Conservation (phyloP, 768 basidiomycete species). For the Amanita molliuscula region DNA sequence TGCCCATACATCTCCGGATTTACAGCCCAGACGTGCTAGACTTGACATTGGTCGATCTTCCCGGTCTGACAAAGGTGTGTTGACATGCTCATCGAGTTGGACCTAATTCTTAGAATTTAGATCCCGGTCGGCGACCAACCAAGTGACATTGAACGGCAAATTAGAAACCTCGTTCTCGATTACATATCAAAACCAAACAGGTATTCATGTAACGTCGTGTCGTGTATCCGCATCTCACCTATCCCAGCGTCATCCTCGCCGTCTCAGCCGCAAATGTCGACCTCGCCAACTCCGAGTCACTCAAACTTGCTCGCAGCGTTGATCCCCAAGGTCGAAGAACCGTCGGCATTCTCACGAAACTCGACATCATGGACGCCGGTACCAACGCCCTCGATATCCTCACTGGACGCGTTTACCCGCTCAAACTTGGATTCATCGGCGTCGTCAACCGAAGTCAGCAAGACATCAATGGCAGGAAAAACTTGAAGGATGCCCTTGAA, state of each 20-base stretch:
- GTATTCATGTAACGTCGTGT: slow-evolving; percentile 25
- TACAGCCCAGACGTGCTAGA: slow-evolving; percentile 94
- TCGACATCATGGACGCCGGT: slow-evolving; percentile 98
- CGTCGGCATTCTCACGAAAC: slow-evolving; percentile 92
- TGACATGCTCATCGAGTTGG: not conserved
- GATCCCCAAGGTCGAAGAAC: slow-evolving; percentile 96
- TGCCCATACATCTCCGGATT: slow-evolving; percentile 92
- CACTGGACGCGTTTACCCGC: slow-evolving; percentile 88
- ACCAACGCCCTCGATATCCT: slow-evolving; percentile 60
- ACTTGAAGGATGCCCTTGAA: slow-evolving; percentile 75
- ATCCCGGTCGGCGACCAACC: slow-evolving; percentile 97
- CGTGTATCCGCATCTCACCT: slow-evolving; percentile 3
- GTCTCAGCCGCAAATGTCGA: slow-evolving; percentile 98
- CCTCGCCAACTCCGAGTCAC: slow-evolving; percentile 94
- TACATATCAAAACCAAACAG: slow-evolving; percentile 97
- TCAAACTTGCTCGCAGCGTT: slow-evolving; percentile 91
- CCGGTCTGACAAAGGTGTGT: slow-evolving; percentile 85
- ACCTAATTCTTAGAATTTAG: slow-evolving; percentile 24
- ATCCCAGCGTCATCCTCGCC: slow-evolving; percentile 79
- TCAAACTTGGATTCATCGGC: slow-evolving; percentile 97
- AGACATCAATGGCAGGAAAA: slow-evolving; percentile 85
- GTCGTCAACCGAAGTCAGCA: slow-evolving; percentile 97
- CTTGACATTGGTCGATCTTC: slow-evolving; percentile 91
- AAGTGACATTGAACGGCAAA: slow-evolving; percentile 95
- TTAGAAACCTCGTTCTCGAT: slow-evolving; percentile 87